Base-by-base conservation (phyloP, 352 stramenopile species). In the Pelagophyceae sp. region DNA sequence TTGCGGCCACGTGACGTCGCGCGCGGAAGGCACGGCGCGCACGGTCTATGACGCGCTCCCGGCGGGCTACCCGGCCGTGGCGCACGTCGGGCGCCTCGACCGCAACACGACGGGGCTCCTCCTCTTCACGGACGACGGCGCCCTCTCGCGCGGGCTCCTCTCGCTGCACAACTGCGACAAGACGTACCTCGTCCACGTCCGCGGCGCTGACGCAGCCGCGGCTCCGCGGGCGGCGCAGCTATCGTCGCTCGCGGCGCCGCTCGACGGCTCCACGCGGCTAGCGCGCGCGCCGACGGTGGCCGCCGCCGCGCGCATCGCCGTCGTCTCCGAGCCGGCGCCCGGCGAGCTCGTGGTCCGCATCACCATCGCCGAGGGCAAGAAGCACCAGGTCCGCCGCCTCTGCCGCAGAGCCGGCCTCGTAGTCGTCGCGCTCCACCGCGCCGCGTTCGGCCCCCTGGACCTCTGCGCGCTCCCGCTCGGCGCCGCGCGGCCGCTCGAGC, bases 111-210 rank as follows among this genome's bases (percentile, higher is more conserved):
- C 35, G 31, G 63, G 63, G 31, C 63, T 72, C 5, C 63, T 72
- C 29, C 35, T 72, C 6, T 72, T 72, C 63, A 72, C 63, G 31
- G 63, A 72, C 63, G 63, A 72, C 63, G 63, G 63, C 29, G 29
- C 31, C 63, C 6, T 72, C 6, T 11, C 6, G 1, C 19, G 20
- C 29, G 5, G 63, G 63, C 63, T 72, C 63, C 2, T 72, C 31
- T 25, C 63, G 5, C 29, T 19, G 29, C 29, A 32, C 29, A 72
- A 11, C 29, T 19, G 2, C 6, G n/a, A 3, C 63, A 72, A 72
- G 63, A 27, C 35, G 29, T 72, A 72, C 63, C 29, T 65, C 23
- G 17, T 65, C 58, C 17, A 65, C 58, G 58, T 65, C 23, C 17
- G 17, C 6, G 63, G 63, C 63, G 63, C 11, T 3, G 2, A 6